Base-by-base conservation (phyloP, 768 basidiomycete genomes). In the Strobilomyces echinocephalus region DNA sequence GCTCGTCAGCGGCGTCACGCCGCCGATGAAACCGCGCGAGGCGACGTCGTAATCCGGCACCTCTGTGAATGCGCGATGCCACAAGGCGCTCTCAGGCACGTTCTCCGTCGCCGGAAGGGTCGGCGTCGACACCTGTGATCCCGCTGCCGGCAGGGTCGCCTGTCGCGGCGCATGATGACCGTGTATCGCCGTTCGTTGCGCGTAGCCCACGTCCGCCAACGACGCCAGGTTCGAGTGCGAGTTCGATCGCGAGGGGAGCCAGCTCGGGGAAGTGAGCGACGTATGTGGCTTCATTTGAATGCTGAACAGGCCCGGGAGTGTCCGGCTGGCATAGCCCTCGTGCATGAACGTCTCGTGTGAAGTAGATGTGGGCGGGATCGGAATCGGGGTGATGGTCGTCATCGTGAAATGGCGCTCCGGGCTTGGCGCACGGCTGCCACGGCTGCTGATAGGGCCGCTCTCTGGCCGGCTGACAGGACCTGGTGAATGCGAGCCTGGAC, bases 1-100 rank as follows among this genome's bases (percentile, higher is more conserved):
- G 61, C 87, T 86, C 62, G 78, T 78, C 63, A 93, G 69, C 15
- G 95, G 93, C 10, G 88, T 84, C n/a, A 95, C 85, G 6, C 94
- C 93, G 8, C 94, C 94, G 26, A 95, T 77, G 70, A 95, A 95
- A 7, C 93, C 94, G 14, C 87, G 76, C 56, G 86, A 83, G 3
- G 95, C 91, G 43, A 90, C 78, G 18, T 79, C 79, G 69, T 98
- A 98, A 59, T 89, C 83, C 1, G 95, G 95, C 16, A 97, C 89
- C 74, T 79, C 82, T 58, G 79, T 88, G 62, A 82, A 85, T 44
- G 82, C 81, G 20, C 84, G 77, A 58, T 82, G 81, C 53, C 87
- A 72, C 57, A 81, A 58, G 58, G 69, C 63, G 15, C 66, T 65
- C 51, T 66, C 69, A 18, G 64, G 59, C 33, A 63, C 59, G 57